Conservation (phyloP, 2,329 filamentous ascomycete genomes). For the Sclerotiophoma versabilis region DNA sequence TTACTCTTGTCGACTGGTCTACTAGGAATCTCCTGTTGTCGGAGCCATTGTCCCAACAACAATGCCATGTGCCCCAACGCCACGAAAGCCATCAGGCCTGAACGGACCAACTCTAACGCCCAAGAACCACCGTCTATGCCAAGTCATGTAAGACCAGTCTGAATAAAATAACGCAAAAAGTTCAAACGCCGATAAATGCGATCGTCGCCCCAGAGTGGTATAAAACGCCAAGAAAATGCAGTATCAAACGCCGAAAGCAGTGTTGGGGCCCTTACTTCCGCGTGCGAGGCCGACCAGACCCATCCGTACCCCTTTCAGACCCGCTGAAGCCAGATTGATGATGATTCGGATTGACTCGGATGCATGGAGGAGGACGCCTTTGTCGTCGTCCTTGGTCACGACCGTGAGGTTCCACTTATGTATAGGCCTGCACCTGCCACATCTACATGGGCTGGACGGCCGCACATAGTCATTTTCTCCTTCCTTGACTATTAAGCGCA, state of each 20-base stretch:
- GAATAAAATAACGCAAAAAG: background rate
- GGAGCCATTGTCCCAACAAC: too few relatives aligned
- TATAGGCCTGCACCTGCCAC: too few relatives aligned
- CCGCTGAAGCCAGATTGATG: background rate
- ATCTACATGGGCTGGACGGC: too few relatives aligned
- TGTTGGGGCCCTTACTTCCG: background rate
- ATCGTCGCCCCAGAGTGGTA: background rate
- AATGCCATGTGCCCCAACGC: too few relatives aligned
- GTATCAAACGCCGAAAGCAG: background rate
- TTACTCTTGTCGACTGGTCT: too few relatives aligned
- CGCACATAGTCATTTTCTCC: too few relatives aligned
- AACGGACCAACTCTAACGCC: too few relatives aligned
- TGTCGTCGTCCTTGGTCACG: background rate
- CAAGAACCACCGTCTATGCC: too few relatives aligned
- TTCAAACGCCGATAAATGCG: conserved; percentile 4
- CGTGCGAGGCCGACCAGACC: background rate
- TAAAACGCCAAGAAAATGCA: conserved; percentile 5
- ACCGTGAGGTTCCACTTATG: background rate
- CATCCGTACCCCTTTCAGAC: background rate
- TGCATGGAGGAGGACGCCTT: background rate
- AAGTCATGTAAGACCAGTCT: background rate
- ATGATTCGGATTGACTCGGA: too few relatives aligned
- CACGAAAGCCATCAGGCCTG: too few relatives aligned
- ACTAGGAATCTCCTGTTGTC: too few relatives aligned
- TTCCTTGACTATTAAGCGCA: too few relatives aligned